A percentile compares a stretch with the other conserved stretches of the same genome.
These are phyloP conservation scores for Trypanosoma boissoni DNA, from an alignment of 208 protist species.

Conservation along the genomic window DNA sequence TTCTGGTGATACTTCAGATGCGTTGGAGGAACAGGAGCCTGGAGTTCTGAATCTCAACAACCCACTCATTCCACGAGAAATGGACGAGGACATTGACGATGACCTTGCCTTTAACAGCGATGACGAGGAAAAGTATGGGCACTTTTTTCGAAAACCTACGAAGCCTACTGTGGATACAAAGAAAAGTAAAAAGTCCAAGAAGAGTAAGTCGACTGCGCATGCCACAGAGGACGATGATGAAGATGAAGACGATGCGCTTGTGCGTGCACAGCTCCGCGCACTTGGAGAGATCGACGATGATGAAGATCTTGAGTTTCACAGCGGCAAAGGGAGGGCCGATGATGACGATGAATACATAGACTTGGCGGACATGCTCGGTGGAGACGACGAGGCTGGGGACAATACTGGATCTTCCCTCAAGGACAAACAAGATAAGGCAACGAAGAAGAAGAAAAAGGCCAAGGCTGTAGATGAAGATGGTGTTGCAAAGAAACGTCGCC, in stretches of 20 bases:
- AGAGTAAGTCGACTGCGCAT: background rate
- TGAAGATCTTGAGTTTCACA: constrained; percentile 57
- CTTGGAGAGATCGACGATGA: constrained; percentile 46
- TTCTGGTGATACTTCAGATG: constrained; percentile 12
- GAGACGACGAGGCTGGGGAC: background rate
- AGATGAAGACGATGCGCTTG: constrained; percentile 47
- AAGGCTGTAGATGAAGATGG: constrained; percentile 45
- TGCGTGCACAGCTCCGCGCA: constrained; percentile 41
- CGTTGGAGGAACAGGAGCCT: constrained; percentile 40
- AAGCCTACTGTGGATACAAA: constrained; percentile 16
- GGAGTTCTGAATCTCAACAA: constrained; percentile 78
- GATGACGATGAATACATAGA: constrained; percentile 79
- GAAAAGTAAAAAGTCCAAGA: constrained; percentile 7
- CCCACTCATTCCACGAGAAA: constrained; percentile 74
- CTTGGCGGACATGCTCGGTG: constrained; percentile 75
- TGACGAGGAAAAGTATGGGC: constrained; percentile 83
- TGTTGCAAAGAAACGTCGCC: constrained; percentile 35
- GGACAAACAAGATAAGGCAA: constrained; percentile 11
- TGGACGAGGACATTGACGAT: constrained; percentile 91
- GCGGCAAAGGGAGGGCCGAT: constrained; percentile 47
- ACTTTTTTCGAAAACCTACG: constrained; percentile 56
- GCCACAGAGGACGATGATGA: constrained; percentile 11
- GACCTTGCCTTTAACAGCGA: constrained; percentile 91
- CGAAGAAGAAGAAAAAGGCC: constrained; percentile 45
- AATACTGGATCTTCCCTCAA: constrained; percentile 16